Evolutionary conservation across 202 grass and related monocot genomes (phyloP).

Genomic region (Carex arenaria): DNA sequence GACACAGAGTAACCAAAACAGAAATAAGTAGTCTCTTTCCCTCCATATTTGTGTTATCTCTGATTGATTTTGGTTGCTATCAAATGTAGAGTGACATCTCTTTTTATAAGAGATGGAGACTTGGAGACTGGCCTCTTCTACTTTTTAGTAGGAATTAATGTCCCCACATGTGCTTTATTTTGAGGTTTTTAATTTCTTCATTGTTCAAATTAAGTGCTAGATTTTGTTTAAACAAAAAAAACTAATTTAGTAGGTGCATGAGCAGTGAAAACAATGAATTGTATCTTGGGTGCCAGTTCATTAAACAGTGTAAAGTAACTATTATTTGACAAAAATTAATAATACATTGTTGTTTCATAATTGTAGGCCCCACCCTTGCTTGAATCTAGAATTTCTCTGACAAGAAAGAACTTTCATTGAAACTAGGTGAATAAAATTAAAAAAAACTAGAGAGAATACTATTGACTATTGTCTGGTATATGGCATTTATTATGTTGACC

Average conservation of each 20-base stretch:
- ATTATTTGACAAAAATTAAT: not conserved
- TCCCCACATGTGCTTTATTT: constrained; percentile 9
- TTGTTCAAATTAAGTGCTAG: not conserved
- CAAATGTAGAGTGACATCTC: not conserved
- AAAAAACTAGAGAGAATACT: not conserved
- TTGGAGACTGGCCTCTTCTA: not conserved
- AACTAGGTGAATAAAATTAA: not conserved
- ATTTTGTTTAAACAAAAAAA: not conserved
- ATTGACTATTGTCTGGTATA: too few relatives aligned
- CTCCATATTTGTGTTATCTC: constrained; percentile 1
- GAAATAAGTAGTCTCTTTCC: not conserved
- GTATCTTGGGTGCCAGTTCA: not conserved
- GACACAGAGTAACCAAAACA: not conserved
- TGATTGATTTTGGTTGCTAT: constrained; percentile 15
- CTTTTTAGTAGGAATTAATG: not conserved
- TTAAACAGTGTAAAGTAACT: not conserved
- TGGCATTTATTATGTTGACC: too few relatives aligned
- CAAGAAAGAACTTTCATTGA: not conserved
- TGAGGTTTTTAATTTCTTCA: not conserved
- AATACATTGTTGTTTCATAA: not conserved
- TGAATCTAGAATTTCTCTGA: not conserved
- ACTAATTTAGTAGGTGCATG: not conserved
- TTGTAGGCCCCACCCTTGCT: not conserved
- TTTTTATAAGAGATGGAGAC: constrained; percentile 5
- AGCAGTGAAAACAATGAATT: not conserved